Percentiles rank a stretch among this genome's conserved stretches.
Conservation (phyloP, 371 early-diverging fungal species). For the Syncephalastrum contaminatum region DNA sequence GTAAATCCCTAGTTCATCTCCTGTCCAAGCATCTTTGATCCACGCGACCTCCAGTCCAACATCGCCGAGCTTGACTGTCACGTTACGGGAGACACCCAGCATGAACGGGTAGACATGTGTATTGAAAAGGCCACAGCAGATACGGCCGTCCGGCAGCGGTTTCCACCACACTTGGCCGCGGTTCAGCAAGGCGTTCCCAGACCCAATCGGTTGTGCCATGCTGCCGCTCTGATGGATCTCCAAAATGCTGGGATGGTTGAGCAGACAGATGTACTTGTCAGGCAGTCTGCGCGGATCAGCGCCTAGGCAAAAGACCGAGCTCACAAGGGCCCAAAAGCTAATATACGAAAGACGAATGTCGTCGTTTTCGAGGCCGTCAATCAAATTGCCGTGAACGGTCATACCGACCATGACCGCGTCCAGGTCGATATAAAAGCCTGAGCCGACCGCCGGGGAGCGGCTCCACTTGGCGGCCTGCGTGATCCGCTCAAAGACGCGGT, state of each 20-base stretch:
- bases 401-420: conserved; percentile 46
- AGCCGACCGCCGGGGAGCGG: conserved; percentile 22
- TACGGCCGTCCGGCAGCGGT: conserved; percentile 31
- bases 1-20: conserved; percentile 20
- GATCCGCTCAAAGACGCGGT: conserved; percentile 44
- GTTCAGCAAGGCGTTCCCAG: conserved; percentile 39
- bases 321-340: conserved; percentile 44
- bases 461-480: conserved; percentile 36
- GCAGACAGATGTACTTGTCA: conserved; percentile 31
- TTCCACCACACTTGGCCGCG: conserved; percentile 50
- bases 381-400: conserved; percentile 30
- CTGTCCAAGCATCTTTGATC: conserved; percentile 40
- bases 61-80: conserved; percentile 24
- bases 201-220: conserved; percentile 43
- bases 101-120: conserved; percentile 37
- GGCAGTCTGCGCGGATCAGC: conserved; percentile 42
- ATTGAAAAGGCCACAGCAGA: conserved; percentile 39
- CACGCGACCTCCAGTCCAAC: conserved; percentile 18
- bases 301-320: conserved; percentile 43
- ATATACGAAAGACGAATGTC: conserved; percentile 40
- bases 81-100: conserved; percentile 32
- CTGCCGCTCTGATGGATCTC: conserved; percentile 44
- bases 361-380: conserved; percentile 46
- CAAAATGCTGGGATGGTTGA: conserved; percentile 37
- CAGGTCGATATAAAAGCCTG: conserved; percentile 41